phyloP scores from a whole-genome alignment of 75 land plant species.

The Gnetum montanum region DNA sequence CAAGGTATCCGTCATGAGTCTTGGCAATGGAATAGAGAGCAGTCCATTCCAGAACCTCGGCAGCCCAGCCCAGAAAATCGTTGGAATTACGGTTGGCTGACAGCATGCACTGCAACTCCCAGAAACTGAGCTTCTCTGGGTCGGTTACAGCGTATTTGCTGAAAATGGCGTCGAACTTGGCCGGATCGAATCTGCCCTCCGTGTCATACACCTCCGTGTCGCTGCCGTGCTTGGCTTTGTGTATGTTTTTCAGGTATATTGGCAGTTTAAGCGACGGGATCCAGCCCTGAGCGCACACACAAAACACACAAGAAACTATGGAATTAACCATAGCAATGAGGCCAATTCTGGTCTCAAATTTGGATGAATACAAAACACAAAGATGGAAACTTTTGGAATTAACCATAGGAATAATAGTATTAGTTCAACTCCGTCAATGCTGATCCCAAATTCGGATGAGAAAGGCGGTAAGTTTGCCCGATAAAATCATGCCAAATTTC shows the following conservation, averaged over 20 bases:
- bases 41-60: slow-evolving; percentile 58
- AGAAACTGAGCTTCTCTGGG: slow-evolving; percentile 16
- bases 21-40: slow-evolving; percentile 45
- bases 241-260: slow-evolving; percentile 52
- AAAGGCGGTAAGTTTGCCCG: no score
- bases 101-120: slow-evolving; percentile 21
- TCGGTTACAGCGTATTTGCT: slow-evolving; percentile 23
- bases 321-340: no score
- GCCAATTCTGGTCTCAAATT: no score
- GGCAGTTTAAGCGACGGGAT: slow-evolving; percentile 28
- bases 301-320: no score
- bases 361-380: no score
- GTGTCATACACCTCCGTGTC: slow-evolving; percentile 54
- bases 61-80: slow-evolving; percentile 30
- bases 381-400: no score
- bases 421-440: no score
- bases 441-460: no score
- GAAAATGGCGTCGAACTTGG: slow-evolving; percentile 31
- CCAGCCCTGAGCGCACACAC: no score
- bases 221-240: slow-evolving; percentile 52
- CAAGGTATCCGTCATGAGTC: slow-evolving; percentile 54
- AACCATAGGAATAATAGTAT: no score
- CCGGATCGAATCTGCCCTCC: slow-evolving; percentile 49
- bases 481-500: no score
- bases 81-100: slow-evolving; percentile 12